Base-by-base conservation (phyloP, 805 yeast genomes). In the Wickerhamiella spandovensis region DNA sequence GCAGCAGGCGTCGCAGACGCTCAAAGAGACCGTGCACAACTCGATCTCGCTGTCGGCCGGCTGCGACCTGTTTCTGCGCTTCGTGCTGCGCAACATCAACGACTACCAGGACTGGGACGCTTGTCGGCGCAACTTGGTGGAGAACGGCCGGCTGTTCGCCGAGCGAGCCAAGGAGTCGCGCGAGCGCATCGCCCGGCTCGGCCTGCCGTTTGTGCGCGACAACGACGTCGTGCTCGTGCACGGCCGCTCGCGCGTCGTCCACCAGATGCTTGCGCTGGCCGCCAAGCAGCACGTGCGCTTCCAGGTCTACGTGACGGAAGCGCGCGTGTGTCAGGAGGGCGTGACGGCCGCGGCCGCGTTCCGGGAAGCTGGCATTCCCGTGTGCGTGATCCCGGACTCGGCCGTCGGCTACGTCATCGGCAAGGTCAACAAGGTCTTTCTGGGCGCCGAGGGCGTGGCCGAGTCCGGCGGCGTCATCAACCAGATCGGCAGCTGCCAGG, bases 371-470 rank as follows among this genome's bases (percentile, higher is more conserved):
- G 90, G 85, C 15, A 84, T 92, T 12, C 97, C 97, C 0, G 92
- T 83, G 12, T 81, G 86, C 48, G 73, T 88, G 48, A 84, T 92
- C 47, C 89, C 86, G 17, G 99, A 92, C 64, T 80, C 87, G 49
- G 95, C 95, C 7, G 97, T 90, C 13, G 97, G 97, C 0, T 87
- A 81, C 58, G 86, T 88, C 38, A 81, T 92, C 52, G 89, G 87
- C 64, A 84, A 84, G 64, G 88, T 89, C 13, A 95, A 90, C 68
- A 90, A 92, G 66, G 84, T 92, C 4, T 76, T 92, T 56, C 92
- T 92, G 56, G 99, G 99, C 50, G 98, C 98, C 1, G 98, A 92
- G 67, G 99, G 99, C 58, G 99, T 92, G 3, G 95, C 95, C 2
- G 99, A 92, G 70, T 83, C 94, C 64, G 99, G 99, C 51, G 99